Evolutionary conservation across 768 basidiomycete genomes (phyloP).

Genomic region (Phallus indusiatus): DNA sequence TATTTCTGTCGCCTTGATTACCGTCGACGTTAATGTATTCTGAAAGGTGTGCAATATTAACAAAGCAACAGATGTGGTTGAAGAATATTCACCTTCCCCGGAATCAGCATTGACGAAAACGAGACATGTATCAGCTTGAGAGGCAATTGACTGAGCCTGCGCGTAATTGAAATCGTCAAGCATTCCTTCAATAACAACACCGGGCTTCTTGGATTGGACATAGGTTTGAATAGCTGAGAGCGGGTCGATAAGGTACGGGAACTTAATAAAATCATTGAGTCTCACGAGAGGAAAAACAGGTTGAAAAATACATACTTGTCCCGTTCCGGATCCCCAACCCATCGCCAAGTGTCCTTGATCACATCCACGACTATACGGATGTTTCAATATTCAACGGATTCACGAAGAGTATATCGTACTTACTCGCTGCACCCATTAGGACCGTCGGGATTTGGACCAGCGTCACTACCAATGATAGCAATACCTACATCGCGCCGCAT

Average conservation of each 20-base stretch:
- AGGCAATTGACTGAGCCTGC: slow-evolving; percentile 19
- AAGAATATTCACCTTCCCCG: slow-evolving; percentile 46
- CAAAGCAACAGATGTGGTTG: not conserved
- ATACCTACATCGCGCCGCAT: slow-evolving; percentile 12
- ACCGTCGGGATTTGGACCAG: slow-evolving; percentile 54
- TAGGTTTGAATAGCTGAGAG: slow-evolving; percentile 11
- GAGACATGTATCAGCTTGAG: slow-evolving; percentile 51
- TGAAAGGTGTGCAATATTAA: not conserved
- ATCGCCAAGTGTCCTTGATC: slow-evolving; percentile 69
- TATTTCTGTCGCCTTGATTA: slow-evolving; percentile 46
- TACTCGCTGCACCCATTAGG: slow-evolving; percentile 61
- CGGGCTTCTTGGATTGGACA: not conserved
- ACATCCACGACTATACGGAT: slow-evolving; percentile 34
- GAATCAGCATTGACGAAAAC: slow-evolving; percentile 81
- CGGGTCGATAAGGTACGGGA: slow-evolving; percentile 18
- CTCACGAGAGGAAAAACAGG: not conserved
- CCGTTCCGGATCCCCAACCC: slow-evolving; percentile 90
- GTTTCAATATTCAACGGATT: not conserved
- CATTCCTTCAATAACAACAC: slow-evolving; percentile 2
- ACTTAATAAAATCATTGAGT: not conserved
- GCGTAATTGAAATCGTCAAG: slow-evolving; percentile 11
- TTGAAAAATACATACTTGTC: slow-evolving; percentile 34
- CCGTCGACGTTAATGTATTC: slow-evolving; percentile 50
- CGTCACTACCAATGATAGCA: slow-evolving; percentile 37
- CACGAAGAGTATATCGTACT: not conserved